phyloP scores from a whole-genome alignment of 805 yeast genomes.

The Candida sithepensis region DNA sequence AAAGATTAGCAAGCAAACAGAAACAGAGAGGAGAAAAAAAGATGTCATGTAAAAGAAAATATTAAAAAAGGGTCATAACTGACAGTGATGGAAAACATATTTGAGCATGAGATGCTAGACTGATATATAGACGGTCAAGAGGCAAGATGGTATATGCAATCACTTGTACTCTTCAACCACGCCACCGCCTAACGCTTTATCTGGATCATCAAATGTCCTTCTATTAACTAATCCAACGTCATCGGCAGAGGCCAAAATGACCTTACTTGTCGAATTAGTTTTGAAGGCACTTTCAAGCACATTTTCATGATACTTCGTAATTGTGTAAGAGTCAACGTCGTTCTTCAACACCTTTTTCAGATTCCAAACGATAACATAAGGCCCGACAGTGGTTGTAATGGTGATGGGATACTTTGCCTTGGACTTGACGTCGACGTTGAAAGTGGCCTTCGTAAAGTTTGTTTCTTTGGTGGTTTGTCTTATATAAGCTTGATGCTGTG shows the following conservation, averaged over 20 bases:
- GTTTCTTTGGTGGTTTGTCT: constrained; percentile 39
- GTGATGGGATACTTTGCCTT: constrained; percentile 51
- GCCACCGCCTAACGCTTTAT: constrained; percentile 23
- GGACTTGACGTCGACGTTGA: constrained; percentile 64
- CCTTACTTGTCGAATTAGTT: constrained; percentile 66
- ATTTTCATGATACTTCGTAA: constrained; percentile 56
- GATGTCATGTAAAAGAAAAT: neutral
- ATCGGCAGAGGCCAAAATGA: constrained; percentile 69
- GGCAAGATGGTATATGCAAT: too few species aligned
- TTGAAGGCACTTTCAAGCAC: constrained; percentile 78
- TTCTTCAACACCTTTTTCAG: constrained; percentile 54
- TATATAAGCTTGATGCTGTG: constrained; percentile 70
- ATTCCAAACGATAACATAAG: constrained; percentile 80
- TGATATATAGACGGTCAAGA: too few species aligned
- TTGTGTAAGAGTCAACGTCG: constrained; percentile 52
- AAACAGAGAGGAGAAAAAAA: neutral
- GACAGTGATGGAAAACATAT: neutral
- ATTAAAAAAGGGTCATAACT: neutral
- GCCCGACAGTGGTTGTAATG: constrained; percentile 77
- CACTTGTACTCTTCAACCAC: constrained; percentile 20
- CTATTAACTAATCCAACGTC: constrained; percentile 72
- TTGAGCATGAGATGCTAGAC: too few species aligned
- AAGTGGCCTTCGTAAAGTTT: constrained; percentile 67
- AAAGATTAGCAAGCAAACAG: neutral
- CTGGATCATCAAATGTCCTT: constrained; percentile 54